Conservation (phyloP, 345 rosid species). For the Salix dunnii region DNA sequence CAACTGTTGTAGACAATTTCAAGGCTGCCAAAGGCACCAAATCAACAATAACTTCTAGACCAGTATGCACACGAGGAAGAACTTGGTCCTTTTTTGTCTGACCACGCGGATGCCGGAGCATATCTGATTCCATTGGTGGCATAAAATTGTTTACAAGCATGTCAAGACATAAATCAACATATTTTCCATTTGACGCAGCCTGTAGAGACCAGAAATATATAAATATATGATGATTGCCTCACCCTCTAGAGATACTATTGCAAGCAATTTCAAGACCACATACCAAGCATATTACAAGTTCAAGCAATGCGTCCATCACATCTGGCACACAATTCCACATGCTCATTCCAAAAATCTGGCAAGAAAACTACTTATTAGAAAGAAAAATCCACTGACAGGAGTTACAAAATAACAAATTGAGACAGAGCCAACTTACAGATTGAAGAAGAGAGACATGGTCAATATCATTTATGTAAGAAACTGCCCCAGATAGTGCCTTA, state of each 20-base stretch:
- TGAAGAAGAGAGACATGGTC: constrained; percentile 62
- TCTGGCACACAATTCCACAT: constrained; percentile 64
- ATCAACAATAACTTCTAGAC: constrained; percentile 50
- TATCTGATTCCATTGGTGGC: constrained; percentile 48
- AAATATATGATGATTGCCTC: neutral
- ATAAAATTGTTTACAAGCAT: constrained; percentile 68
- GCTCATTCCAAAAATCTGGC: constrained; percentile 69
- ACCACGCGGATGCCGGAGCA: constrained; percentile 39
- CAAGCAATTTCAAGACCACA: constrained; percentile 7
- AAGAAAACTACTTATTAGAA: neutral
- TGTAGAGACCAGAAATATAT: constrained; percentile 19
- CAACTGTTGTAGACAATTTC: constrained; percentile 50
- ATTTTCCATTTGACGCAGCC: constrained; percentile 75
- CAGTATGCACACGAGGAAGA: constrained; percentile 64
- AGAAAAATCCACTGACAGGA: neutral
- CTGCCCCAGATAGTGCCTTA: constrained; percentile 64
- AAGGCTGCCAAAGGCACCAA: constrained; percentile 75
- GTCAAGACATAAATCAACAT: constrained; percentile 54
- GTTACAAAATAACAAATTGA: neutral
- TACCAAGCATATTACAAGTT: constrained; percentile 66
- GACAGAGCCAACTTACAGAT: constrained; percentile 43
- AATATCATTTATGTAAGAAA: constrained; percentile 53
- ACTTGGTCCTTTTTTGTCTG: constrained; percentile 54
- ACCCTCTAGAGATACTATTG: neutral
- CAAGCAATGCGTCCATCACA: constrained; percentile 69